Base-by-base conservation (phyloP, 2,329 filamentous ascomycete genomes). In the Colletotrichum sublineola region DNA sequence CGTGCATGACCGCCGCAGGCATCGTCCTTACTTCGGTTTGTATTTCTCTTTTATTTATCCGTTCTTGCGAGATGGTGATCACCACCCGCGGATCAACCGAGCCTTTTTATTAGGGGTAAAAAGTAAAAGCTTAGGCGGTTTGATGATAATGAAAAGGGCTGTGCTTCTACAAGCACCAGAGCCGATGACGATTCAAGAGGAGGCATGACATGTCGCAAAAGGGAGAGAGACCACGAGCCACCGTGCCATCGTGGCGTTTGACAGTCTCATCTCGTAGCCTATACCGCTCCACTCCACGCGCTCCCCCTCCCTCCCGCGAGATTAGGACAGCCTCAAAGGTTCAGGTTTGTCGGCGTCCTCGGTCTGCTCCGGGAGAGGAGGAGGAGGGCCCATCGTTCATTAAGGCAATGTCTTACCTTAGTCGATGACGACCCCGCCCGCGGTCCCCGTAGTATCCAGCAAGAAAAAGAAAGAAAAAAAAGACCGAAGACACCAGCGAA, bases 1-100 rank as follows among this genome's bases (percentile, higher is more conserved):
- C 58, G 65, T 72, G 38, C 69, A 65, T 68, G 60, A 60, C 48
- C 65, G 65, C 65, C 53, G 53, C 69, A 72, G 69, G 69, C 69
- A 68, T 72, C 46, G 65, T 58, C 69, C 65, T 31, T 68, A 38
- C 29, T 68, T 15, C 18, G 38, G 12, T n/a, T n/a, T 29, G 11
- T 9, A 0, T 9, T n/a, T 46, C 8, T 46, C 3, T 5, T 18
- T 18, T 46, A 1, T 5, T 46, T 5, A 2, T 46, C 42, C 44
- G 18, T n/a, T n/a, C 44, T 33, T 9, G 60, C 44, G 65, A 72
- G 55, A 68, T 68, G 52, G 58, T 40, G 52, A 72, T 68, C 58
- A 36, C 56, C 48, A 24, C n/a, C 31, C 56, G 63, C 63, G 63
- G 50, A 50, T 65, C 63, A 14, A 38, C n/a, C 44, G 2, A 14